Conservation (phyloP, 2,329 filamentous ascomycete species). For the Elsinoe australis region DNA sequence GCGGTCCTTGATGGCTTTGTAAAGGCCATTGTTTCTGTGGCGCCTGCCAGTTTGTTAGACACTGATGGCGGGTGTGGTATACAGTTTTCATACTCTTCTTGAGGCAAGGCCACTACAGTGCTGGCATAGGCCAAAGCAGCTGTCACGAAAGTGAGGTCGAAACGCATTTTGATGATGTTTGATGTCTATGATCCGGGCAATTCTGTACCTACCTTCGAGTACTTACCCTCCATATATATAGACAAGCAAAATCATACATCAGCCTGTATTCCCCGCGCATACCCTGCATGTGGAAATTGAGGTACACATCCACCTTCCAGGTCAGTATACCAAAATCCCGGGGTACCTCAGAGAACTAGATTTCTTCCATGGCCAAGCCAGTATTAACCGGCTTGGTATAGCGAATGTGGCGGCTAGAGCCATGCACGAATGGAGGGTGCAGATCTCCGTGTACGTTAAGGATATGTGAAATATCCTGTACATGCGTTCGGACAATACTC, state of each 20-base stretch:
- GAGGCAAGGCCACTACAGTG: background rate
- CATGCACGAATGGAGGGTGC: no score
- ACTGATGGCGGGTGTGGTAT: no score
- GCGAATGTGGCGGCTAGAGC: no score
- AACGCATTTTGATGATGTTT: background rate
- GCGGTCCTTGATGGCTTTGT: slow-evolving; percentile 9
- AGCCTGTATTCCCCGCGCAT: background rate
- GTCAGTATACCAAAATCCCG: background rate
- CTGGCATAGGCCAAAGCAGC: background rate
- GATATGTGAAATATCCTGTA: no score
- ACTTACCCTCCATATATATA: background rate
- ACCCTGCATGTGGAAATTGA: background rate
- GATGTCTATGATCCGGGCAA: background rate
- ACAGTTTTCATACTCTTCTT: background rate
- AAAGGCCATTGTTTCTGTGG: background rate
- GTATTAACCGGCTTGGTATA: slow-evolving; percentile 11
- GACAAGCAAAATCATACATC: background rate
- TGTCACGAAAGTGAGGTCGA: background rate
- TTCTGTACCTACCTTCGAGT: background rate
- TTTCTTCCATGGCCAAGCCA: slow-evolving; percentile 5
- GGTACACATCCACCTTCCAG: slow-evolving; percentile 2
- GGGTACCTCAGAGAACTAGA: slow-evolving; percentile 5
- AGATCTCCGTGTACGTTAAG: no score
- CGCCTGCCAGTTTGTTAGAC: no score
- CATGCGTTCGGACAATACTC: no score